Percentiles rank a stretch among this genome's conserved stretches.
phyloP scores from a whole-genome alignment of 1,284 basidiomycete species.

The Tylopilus sp. region DNA sequence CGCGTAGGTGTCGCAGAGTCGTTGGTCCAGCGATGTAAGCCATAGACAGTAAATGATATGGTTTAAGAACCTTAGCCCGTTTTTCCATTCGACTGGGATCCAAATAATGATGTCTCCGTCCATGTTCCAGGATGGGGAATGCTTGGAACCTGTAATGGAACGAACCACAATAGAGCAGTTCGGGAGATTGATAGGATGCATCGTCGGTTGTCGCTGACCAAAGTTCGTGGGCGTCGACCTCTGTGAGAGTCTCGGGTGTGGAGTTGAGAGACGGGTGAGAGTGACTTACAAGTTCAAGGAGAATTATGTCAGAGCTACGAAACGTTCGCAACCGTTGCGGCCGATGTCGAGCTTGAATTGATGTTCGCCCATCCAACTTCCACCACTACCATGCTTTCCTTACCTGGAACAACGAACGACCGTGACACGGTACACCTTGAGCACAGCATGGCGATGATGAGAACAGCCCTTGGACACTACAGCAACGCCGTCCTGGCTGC shows the following conservation, averaged over 20 bases:
- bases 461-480: neutral
- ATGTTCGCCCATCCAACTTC: no score
- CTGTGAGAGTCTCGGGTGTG: neutral
- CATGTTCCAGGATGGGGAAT: neutral
- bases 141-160: neutral
- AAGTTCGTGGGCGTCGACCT: neutral
- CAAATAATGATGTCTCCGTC: neutral
- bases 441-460: neutral
- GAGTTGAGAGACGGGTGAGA: no score
- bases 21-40: neutral
- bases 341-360: no score
- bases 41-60: neutral
- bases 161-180: neutral
- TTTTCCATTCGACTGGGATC: slow-evolving; percentile 1
- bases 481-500: neutral
- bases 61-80: neutral
- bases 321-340: no score
- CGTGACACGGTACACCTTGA: no score
- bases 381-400: neutral
- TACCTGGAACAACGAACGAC: slow-evolving; percentile 5
- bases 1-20: neutral
- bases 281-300: no score
- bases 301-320: no score
- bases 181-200: neutral
- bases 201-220: neutral